These are phyloP conservation scores for Verticillium dahliae DNA, from an alignment of 2,329 filamentous ascomycete genomes.

Conservation along the genomic window DNA sequence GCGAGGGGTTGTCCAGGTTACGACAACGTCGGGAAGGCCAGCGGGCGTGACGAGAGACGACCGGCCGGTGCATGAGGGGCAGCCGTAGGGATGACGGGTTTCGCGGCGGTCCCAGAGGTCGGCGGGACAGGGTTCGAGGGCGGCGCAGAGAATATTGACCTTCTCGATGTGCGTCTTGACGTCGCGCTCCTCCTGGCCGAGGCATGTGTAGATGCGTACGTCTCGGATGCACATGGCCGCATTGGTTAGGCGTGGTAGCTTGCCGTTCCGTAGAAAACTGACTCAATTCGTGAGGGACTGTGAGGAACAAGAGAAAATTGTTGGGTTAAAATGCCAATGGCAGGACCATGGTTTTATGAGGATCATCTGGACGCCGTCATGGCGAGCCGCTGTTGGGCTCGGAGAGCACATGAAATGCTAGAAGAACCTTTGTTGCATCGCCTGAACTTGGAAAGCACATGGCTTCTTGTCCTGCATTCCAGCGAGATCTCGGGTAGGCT, in stretches of 20 bases:
- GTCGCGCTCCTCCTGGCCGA: neutral
- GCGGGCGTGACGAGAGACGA: neutral
- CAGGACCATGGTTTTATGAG: neutral
- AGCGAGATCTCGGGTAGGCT: neutral
- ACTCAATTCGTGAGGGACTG: neutral
- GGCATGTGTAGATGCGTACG: neutral
- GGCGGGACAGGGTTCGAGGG: neutral
- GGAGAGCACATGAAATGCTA: neutral
- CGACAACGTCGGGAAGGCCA: neutral
- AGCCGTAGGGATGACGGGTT: neutral
- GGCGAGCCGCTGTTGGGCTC: neutral
- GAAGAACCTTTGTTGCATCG: neutral
- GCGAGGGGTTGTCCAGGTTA: neutral
- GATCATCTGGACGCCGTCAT: too few species aligned
- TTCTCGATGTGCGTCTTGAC: neutral
- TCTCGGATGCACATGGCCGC: neutral
- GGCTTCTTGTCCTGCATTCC: neutral
- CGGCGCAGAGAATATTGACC: conserved; percentile 1
- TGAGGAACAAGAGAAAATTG: too few species aligned
- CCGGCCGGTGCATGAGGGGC: neutral
- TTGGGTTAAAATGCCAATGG: neutral
- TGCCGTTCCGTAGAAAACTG: neutral
- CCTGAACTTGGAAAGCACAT: neutral
- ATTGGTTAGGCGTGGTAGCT: neutral
- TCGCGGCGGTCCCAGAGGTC: conserved; percentile 1